A percentile compares a stretch with the other conserved stretches of the same genome.
Evolutionary conservation across 2,329 filamentous ascomycete species (phyloP).

Genomic region (Cercospora nicotianae): DNA sequence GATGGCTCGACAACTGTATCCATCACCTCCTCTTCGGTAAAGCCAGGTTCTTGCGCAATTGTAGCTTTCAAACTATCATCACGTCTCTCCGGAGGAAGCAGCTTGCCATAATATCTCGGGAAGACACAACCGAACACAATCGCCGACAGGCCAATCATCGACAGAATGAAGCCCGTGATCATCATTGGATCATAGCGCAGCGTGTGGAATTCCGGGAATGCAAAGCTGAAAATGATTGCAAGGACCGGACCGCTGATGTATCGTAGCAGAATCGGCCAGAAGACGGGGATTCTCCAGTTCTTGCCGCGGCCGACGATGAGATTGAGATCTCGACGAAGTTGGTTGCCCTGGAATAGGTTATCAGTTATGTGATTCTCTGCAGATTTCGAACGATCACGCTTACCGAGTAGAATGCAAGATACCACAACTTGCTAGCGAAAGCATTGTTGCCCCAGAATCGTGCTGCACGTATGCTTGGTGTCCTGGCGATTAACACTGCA

Average conservation of each 20-base stretch:
- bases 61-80: conserved; percentile 43
- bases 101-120: conserved; percentile 56
- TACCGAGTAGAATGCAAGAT: conserved; percentile 55
- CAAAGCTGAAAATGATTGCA: conserved; percentile 55
- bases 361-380: background rate
- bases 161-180: conserved; percentile 53
- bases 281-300: conserved; percentile 58
- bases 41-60: conserved; percentile 4
- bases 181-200: conserved; percentile 53
- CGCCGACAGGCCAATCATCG: conserved; percentile 49
- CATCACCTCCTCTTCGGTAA: conserved; percentile 6
- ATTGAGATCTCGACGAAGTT: conserved; percentile 58
- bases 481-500: conserved; percentile 46
- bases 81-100: conserved; percentile 52
- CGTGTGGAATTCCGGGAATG: conserved; percentile 53
- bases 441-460: conserved; percentile 41
- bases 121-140: conserved; percentile 48
- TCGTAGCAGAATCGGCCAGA: conserved; percentile 54
- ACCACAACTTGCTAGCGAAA: conserved; percentile 49
- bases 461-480: conserved; percentile 43
- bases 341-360: conserved; percentile 45
- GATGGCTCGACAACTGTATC: conserved; percentile 10
- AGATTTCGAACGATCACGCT: conserved; percentile 43
- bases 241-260: conserved; percentile 54
- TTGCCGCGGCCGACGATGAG: conserved; percentile 54